Percentiles rank a stretch among this genome's conserved stretches.
phyloP scores from a whole-genome alignment of 192 early-diverging fungal species.

The Fimicolochytrium jonesii region DNA sequence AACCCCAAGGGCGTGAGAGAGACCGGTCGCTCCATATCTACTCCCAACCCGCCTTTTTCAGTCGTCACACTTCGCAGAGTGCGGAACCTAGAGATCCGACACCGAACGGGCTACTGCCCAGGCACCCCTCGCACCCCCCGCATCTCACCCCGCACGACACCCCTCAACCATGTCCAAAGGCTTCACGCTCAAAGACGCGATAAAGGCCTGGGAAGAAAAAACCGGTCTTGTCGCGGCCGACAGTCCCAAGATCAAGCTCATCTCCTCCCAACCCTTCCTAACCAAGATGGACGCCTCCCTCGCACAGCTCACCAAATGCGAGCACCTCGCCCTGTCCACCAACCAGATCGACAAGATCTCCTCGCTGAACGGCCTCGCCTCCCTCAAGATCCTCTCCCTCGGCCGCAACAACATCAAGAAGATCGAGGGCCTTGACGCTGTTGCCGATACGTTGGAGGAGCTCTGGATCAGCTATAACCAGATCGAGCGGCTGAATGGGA shows the following conservation, averaged over 20 bases:
- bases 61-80: no score
- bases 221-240: conserved; percentile 32
- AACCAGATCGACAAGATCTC: conserved; percentile 54
- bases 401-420: conserved; percentile 54
- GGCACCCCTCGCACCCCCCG: no score
- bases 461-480: conserved; percentile 56
- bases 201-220: conserved; percentile 53
- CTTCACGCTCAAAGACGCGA: conserved; percentile 42
- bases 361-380: conserved; percentile 39
- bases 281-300: conserved; percentile 53
- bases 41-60: no score
- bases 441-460: conserved; percentile 54
- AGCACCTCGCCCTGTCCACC: conserved; percentile 50
- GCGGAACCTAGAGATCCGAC: no score
- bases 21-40: no score
- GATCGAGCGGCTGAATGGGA: conserved; percentile 49
- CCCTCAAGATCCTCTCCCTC: conserved; percentile 46
- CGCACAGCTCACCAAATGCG: conserved; percentile 35
- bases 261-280: conserved; percentile 49
- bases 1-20: no score
- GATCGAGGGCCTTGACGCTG: conserved; percentile 55
- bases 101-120: no score
- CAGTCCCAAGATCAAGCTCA: conserved; percentile 44
- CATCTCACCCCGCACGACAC: no score
- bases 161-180: conserved; percentile 45